Base-by-base conservation (phyloP, 2,329 filamentous ascomycete genomes). In the Trichophyton verrucosum region DNA sequence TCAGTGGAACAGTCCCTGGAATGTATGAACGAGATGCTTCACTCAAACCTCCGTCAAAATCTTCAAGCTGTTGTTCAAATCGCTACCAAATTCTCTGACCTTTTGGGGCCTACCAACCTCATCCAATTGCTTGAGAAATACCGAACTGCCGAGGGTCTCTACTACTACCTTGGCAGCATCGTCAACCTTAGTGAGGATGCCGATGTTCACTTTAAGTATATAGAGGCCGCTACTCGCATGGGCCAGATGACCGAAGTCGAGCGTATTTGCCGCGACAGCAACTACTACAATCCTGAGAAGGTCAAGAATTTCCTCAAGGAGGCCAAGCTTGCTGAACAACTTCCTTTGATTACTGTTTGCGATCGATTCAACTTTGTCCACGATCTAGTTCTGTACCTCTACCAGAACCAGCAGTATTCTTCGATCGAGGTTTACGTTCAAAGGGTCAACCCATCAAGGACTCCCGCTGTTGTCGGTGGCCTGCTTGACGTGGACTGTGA, bases 231-330 rank as follows among this genome's bases (percentile, higher is more conserved):
- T 36, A 96, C 91, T 24, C 88, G 86, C 71, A 95, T 96, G 84
- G 86, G 87, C 33, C 92, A 99, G 75, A 84, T 96, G 70, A 91
- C 89, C 66, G 94, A 99, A 72, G 94, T 99, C 20, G 92, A 99
- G 81, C 88, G 94, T 60, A 92, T 99, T 70, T 97, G 92, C 78
- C 86, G 95, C 64, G 94, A 99, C 74, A 95, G 87, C 81, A 91
- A 88, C 73, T 82, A 82, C 70, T 92, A 91, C 77, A 92, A 96
- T 73, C 82, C 91, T 0, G 91, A 96, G 75, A 95, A 96, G 80
- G 90, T 96, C 61, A 96, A 96, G 82, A 99, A 99, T 79, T 99
- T 97, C 83, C 80, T 99, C 64, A 99, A 99, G 79, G 95, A 99
- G 74, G 92, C 94, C 60, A 88, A 86, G 66, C 80, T 99, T 51